phyloP scores from a whole-genome alignment of 345 rosid genomes.

The Anacardium occidentale region DNA sequence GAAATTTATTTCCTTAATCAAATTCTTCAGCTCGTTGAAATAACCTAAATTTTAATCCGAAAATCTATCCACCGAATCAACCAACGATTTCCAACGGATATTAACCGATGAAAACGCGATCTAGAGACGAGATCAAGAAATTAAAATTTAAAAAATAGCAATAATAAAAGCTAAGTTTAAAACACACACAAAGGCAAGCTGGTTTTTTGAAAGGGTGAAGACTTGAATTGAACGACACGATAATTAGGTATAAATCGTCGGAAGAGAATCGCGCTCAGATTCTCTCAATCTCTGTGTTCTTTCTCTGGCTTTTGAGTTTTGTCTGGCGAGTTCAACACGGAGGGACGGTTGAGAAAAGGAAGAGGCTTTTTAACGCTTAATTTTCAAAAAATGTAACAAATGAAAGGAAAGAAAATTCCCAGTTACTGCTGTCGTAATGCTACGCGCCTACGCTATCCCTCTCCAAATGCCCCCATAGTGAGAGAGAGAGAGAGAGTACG shows the following conservation, averaged over 20 bases:
- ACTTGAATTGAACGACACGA: conserved; percentile 13
- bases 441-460: not conserved
- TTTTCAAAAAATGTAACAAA: not conserved
- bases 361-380: not conserved
- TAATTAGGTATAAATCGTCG: conserved; percentile 1
- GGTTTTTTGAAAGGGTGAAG: not conserved
- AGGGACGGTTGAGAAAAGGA: conserved; percentile 44
- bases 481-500: not conserved
- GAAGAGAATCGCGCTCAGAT: not conserved
- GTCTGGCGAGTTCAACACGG: conserved; percentile 62
- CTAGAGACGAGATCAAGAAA: conserved; percentile 20
- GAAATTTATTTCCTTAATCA: conserved; percentile 1
- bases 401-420: conserved; percentile 4
- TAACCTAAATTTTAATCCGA: not conserved
- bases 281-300: not conserved
- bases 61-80: not conserved
- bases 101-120: conserved; percentile 20
- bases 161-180: not conserved
- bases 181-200: not conserved
- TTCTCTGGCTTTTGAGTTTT: conserved; percentile 5
- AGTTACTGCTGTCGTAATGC: not conserved
- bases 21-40: not conserved
- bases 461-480: not conserved
- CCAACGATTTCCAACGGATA: conserved; percentile 20
- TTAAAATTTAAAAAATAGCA: not conserved